Evolutionary conservation across 2,329 filamentous ascomycete species (phyloP), one percentile per base, ranked within the genome.

Genomic region (Harringtonia aguacate): DNA sequence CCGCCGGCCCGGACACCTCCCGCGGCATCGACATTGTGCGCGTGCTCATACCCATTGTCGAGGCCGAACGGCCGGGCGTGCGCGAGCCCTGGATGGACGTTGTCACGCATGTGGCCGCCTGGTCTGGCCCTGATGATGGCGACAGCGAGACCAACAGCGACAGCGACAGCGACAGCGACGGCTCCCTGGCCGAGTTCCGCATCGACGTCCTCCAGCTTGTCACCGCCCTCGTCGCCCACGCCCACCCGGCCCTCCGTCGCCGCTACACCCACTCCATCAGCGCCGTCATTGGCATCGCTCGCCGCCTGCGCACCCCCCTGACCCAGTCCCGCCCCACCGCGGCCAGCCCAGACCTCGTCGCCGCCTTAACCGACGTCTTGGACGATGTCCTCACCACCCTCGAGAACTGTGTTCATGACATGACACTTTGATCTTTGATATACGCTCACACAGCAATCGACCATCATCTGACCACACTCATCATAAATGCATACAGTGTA

Each of bases 31-130:
- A 79, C 46, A 69, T 78, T 34, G 66, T 79, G 12, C 67, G 75
- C 2, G 59, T 79, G 2, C 60, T 83, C 6, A 61, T 78, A 14
- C 64, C 66, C 2, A 56, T 79, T 8, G 64, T 67, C 2, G 74
- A 79, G 52, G 58, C 61, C 29, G 66, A 70, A 50, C 55, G 56
- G 1, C 57, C 60, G 0, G 65, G 64, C 15, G 22, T 42, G 4
- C 59, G 62, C 8, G 75, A 79, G 50, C 65, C 66, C 3, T 80
- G 77, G 76, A 73, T 81, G 67, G 63, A 67, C 29, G 49, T 73
- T 8, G 64, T 80, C 29, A 75, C 70, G 3, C 56, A 57, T 1
- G 66, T 73, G 1, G 70, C 75, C 2, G 70, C 67, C 4, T 72
- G 68, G 66, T 54, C 67, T 36, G 55, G 65, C 0, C 60, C 69